Evolutionary conservation across 2,329 filamentous ascomycete species (phyloP).

Genomic region (Cercospora sojina): DNA sequence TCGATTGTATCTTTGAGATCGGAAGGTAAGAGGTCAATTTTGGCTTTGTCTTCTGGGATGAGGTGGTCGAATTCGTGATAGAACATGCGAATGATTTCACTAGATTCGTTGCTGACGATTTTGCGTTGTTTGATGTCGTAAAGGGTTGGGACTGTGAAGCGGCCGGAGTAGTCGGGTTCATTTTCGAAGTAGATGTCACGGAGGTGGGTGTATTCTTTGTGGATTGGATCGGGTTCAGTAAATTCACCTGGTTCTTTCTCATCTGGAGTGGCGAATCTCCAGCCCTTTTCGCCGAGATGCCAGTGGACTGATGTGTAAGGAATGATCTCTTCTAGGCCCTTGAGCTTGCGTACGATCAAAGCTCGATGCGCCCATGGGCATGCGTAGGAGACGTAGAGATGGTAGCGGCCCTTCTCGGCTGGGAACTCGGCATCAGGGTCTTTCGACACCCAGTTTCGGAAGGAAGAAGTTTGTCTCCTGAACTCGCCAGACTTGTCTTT

Average conservation of each 20-base stretch:
- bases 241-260: constrained; percentile 59
- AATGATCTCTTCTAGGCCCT: constrained; percentile 86
- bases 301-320: constrained; percentile 82
- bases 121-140: constrained; percentile 73
- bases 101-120: constrained; percentile 90
- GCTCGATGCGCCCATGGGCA: constrained; percentile 92
- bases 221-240: constrained; percentile 61
- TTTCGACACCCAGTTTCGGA: constrained; percentile 76
- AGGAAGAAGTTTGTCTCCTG: constrained; percentile 80
- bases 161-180: constrained; percentile 68
- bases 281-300: constrained; percentile 76
- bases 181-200: constrained; percentile 77
- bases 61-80: constrained; percentile 72
- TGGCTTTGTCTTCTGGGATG: constrained; percentile 45
- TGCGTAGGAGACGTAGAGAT: constrained; percentile 91
- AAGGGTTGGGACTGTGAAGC: constrained; percentile 85
- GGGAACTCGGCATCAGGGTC: constrained; percentile 72
- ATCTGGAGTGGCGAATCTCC: constrained; percentile 73
- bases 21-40: constrained; percentile 48
- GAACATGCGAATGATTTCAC: constrained; percentile 90
- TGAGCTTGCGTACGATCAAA: constrained; percentile 83
- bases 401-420: constrained; percentile 84
- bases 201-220: constrained; percentile 68
- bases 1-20: constrained; percentile 49
- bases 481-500: constrained; percentile 83